A percentile compares a stretch with the other conserved stretches of the same genome.
Evolutionary conservation across 345 rosid genomes (phyloP).

Genomic region (Gossypium herbaceum): DNA sequence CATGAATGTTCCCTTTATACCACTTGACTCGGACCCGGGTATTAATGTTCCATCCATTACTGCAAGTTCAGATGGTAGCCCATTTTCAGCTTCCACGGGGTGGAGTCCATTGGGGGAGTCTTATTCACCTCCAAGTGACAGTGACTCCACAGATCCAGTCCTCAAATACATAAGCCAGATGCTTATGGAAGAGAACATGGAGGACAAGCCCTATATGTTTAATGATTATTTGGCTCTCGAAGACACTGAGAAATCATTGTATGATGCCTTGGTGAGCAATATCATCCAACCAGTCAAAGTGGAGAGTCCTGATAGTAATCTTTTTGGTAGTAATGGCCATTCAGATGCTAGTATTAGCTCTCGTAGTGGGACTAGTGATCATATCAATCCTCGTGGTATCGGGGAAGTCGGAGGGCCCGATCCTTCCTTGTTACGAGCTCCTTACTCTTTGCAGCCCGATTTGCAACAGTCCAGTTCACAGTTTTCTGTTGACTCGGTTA

Average conservation of each 20-base stretch:
- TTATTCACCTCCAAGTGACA: constrained; percentile 42
- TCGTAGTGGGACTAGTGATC: background rate
- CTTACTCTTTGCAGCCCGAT: constrained; percentile 15
- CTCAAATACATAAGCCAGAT: constrained; percentile 62
- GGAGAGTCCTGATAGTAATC: constrained; percentile 45
- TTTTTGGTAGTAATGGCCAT: constrained; percentile 29
- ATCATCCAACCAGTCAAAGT: constrained; percentile 38
- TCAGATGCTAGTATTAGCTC: constrained; percentile 29
- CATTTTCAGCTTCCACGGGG: constrained; percentile 30
- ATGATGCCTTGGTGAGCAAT: constrained; percentile 55
- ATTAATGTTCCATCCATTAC: constrained; percentile 19
- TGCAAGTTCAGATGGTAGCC: constrained; percentile 31
- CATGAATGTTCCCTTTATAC: constrained; percentile 18
- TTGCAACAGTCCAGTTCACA: constrained; percentile 5
- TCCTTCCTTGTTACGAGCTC: constrained; percentile 15
- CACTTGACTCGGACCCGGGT: constrained; percentile 25
- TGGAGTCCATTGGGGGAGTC: constrained; percentile 32
- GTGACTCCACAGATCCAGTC: constrained; percentile 52
- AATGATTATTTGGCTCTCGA: constrained; percentile 64
- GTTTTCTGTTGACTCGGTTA: constrained; percentile 22
- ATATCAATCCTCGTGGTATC: background rate
- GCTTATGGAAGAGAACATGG: constrained; percentile 78
- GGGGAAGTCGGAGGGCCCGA: constrained; percentile 14
- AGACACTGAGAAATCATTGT: constrained; percentile 68
- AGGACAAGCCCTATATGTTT: constrained; percentile 55